phyloP scores from a whole-genome alignment of 345 rosid species.

The Clausena lansium region DNA sequence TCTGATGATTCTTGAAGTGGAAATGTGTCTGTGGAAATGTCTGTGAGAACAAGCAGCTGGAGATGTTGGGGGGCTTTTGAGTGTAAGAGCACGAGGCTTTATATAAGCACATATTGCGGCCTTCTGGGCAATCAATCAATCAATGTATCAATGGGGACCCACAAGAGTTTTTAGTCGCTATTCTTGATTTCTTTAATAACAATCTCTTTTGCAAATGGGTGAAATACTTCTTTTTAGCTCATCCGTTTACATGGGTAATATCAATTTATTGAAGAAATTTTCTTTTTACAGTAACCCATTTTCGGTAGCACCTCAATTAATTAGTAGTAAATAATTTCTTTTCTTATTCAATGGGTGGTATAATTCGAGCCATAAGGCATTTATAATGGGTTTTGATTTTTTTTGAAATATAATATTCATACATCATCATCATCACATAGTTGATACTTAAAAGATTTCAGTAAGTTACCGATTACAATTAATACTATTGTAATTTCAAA shows the following conservation, averaged over 20 bases:
- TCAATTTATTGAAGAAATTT: not conserved
- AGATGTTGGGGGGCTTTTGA: not conserved
- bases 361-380: no score
- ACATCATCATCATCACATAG: no score
- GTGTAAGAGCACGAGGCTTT: constrained; percentile 9
- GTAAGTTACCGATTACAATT: no score
- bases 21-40: constrained; percentile 28
- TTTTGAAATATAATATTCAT: no score
- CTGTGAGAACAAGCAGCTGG: constrained; percentile 4
- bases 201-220: not conserved
- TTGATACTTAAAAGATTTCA: no score
- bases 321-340: no score
- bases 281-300: not conserved
- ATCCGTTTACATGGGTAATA: constrained; percentile 4
- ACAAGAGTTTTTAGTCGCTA: constrained; percentile 1
- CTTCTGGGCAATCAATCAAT: constrained; percentile 19
- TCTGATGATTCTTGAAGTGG: not conserved
- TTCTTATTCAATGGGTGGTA: no score
- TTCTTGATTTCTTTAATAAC: not conserved
- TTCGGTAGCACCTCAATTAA: no score
- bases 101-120: constrained; percentile 40
- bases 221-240: not conserved
- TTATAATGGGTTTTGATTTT: no score
- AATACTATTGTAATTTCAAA: no score
- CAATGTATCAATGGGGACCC: constrained; percentile 18